Evolutionary conservation across 257 asterid genomes (phyloP).

Genomic region (Capsicum chinense): DNA sequence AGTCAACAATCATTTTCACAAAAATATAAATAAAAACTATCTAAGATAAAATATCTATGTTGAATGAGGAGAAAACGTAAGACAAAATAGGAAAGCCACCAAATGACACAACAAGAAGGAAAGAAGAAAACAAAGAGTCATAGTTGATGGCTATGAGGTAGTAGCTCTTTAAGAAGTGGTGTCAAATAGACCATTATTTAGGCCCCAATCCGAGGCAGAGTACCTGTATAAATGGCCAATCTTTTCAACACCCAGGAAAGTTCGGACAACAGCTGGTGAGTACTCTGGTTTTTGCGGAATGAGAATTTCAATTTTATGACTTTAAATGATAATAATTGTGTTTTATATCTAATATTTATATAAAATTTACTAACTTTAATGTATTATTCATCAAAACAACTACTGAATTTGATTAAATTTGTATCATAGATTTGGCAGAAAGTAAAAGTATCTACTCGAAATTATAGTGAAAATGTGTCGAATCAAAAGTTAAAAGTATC

Average conservation of each 20-base stretch:
- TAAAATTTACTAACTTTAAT: too few relatives aligned
- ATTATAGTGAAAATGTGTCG: too few relatives aligned
- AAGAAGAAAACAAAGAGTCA: background rate
- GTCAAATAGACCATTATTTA: constrained; percentile 13
- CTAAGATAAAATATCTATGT: background rate
- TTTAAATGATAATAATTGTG: background rate
- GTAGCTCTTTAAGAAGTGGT: background rate
- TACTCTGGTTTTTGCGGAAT: background rate
- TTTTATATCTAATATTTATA: background rate
- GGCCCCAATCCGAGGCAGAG: background rate
- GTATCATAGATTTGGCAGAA: too few relatives aligned
- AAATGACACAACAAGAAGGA: background rate
- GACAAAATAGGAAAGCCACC: background rate
- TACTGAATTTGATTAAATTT: too few relatives aligned
- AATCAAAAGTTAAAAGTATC: too few relatives aligned
- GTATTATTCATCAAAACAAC: too few relatives aligned
- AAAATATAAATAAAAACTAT: too few relatives aligned
- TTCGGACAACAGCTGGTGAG: too few relatives aligned
- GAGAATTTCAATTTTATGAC: background rate
- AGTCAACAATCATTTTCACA: too few relatives aligned
- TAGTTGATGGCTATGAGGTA: background rate
- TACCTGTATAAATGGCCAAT: background rate
- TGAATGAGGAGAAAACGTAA: background rate
- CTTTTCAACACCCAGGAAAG: background rate
- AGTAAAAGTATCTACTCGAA: too few relatives aligned